phyloP scores from a whole-genome alignment of 352 stramenopile genomes.

The Pythium aphanidermatum region DNA sequence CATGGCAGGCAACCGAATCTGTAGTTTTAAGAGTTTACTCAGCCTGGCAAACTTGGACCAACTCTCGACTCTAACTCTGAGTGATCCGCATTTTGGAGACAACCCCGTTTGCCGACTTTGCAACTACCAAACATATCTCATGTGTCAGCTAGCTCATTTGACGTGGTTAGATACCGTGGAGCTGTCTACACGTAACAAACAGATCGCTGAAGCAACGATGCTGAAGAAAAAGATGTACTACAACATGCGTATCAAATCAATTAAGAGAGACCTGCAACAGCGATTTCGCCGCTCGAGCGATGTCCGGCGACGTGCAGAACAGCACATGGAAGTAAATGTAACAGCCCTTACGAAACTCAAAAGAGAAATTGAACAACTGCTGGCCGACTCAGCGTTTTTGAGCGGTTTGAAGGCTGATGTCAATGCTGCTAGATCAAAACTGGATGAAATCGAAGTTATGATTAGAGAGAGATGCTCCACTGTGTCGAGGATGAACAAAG shows the following conservation, averaged over 20 bases:
- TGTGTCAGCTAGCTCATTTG: constrained; percentile 79
- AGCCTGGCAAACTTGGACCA: constrained; percentile 62
- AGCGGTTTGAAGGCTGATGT: not conserved
- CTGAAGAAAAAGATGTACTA: constrained; percentile 96
- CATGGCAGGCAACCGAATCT: constrained; percentile 75
- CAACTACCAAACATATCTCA: constrained; percentile 91
- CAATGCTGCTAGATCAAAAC: constrained; percentile 19
- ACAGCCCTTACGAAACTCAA: constrained; percentile 38
- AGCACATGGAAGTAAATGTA: constrained; percentile 46
- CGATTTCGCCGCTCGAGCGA: constrained; percentile 40
- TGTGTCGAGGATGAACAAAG: constrained; percentile 50
- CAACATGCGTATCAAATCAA: constrained; percentile 91
- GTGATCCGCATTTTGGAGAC: constrained; percentile 85
- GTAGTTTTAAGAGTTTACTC: constrained; percentile 83
- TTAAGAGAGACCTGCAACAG: constrained; percentile 75
- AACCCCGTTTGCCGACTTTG: constrained; percentile 89
- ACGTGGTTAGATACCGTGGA: constrained; percentile 68
- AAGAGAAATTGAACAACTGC: constrained; percentile 59
- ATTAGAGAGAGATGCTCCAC: constrained; percentile 30
- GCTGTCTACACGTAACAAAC: constrained; percentile 72
- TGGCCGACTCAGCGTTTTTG: constrained; percentile 17
- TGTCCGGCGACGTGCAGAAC: constrained; percentile 36
- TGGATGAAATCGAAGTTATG: constrained; percentile 30
- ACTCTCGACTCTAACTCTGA: constrained; percentile 62
- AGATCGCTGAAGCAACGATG: constrained; percentile 88